Evolutionary conservation across 164 flowering plant species (phyloP).

Genomic region (Saururus chinensis): DNA sequence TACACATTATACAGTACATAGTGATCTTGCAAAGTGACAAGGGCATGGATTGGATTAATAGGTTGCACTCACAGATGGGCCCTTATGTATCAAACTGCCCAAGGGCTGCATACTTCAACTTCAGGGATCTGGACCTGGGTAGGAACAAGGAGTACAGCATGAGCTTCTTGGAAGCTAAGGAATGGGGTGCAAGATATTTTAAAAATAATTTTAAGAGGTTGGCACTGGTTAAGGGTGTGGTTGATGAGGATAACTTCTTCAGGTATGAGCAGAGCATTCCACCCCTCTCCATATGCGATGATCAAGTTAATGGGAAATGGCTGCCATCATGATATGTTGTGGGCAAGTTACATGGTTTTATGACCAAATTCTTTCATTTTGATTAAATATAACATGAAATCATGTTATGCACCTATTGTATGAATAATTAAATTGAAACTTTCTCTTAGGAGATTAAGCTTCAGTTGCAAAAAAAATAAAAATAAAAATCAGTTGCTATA

Average conservation of each 20-base stretch:
- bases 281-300: background rate
- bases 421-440: too few relatives aligned
- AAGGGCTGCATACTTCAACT: constrained; percentile 17
- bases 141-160: constrained; percentile 1
- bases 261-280: constrained; percentile 10
- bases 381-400: background rate
- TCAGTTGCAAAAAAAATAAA: too few relatives aligned
- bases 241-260: constrained; percentile 16
- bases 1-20: constrained; percentile 15
- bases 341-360: background rate
- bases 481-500: too few relatives aligned
- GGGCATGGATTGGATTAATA: background rate
- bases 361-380: too few relatives aligned
- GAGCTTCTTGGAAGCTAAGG: constrained; percentile 6
- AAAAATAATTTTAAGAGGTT: constrained; percentile 18
- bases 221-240: constrained; percentile 15
- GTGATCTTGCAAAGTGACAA: background rate
- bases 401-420: background rate
- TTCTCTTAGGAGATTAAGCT: too few relatives aligned
- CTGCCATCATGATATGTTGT: background rate
- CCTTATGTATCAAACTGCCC: constrained; percentile 14
- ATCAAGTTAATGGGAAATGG: background rate
- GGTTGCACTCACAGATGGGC: constrained; percentile 5
- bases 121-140: constrained; percentile 21
- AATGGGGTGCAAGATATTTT: constrained; percentile 16